Conservation (phyloP, 78 protist species). For the Emiliania huxleyi region DNA sequence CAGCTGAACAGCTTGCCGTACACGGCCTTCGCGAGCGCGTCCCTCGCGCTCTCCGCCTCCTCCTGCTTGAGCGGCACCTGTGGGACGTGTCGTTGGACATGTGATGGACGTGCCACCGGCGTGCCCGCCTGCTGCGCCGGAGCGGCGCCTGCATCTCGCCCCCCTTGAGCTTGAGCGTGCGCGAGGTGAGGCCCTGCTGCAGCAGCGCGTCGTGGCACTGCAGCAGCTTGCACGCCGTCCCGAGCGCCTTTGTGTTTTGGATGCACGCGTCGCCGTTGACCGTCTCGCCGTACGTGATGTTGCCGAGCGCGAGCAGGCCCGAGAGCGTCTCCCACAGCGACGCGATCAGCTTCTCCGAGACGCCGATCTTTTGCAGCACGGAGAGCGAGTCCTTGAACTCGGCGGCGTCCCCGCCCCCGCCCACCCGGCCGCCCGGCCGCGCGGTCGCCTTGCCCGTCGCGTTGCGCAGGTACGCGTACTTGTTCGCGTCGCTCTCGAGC, state of each 20-base stretch:
- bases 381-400: neutral
- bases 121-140: no score
- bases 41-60: neutral
- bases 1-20: constrained; percentile 41
- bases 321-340: constrained; percentile 11
- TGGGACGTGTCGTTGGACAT: no score
- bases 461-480: neutral
- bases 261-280: neutral
- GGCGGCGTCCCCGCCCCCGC: neutral
- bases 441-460: neutral
- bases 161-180: neutral
- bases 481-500: neutral
- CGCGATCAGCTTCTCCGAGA: neutral
- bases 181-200: constrained; percentile 17
- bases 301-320: constrained; percentile 55
- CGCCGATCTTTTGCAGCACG: neutral
- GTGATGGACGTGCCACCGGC: no score
- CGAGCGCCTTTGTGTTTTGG: neutral
- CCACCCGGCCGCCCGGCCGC: constrained; percentile 14
- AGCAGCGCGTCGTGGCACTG: neutral
- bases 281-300: constrained; percentile 1
- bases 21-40: neutral
- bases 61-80: neutral
- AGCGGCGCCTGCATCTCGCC: neutral
- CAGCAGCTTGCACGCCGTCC: neutral